Evolutionary conservation across 352 stramenopile genomes (phyloP), one percentile per base, ranked within the genome.

Genomic region (Globisporangium lucens): DNA sequence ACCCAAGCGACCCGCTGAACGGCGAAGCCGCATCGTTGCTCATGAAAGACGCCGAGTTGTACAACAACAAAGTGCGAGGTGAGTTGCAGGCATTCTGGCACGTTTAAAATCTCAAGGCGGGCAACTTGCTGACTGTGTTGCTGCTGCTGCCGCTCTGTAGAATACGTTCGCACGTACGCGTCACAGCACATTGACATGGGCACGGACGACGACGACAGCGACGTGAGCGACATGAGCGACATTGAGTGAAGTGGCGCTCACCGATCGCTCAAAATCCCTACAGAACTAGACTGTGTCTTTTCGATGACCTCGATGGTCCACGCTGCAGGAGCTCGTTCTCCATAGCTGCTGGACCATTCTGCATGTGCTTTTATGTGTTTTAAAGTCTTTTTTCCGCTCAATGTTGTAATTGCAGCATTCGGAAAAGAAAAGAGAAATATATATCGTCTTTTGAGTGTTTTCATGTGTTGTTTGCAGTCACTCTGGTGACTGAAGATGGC

Each of bases 1-100:
- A 98, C 75, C 87, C 93, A 66, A 96, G 80, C 52, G 93, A 98
- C 63, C 93, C 93, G 35, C 74, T 98, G 41, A 98, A 98, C 62
- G 88, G 89, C 41, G 92, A 97, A 57, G 91, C 90, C 17, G 91
- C 91, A 8, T 91, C 90, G 22, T 69, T 97, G 63, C 76, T 97
- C 58, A 91, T 97, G 83, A 95, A 95, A 57, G 88, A 97, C 61
- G 82, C 75, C 24, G 88, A 95, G 51, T 80, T 74, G 46, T 97
- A 97, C 79, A 89, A 92, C 74, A 77, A 66, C 69, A 96, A 93
- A 89, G 90, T 97, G 51, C 87, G 90, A 80, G 81, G 89, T 97
- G 56, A 15, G 71, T 22, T 47, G 20, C 24, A 57, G 35, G 29
- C 22, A 13, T 27, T 24, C n/a, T 43, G 61, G 20, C 29, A 24